Evolutionary conservation across 2,329 filamentous ascomycete genomes (phyloP).

Genomic region (Trichoderma harzianum): DNA sequence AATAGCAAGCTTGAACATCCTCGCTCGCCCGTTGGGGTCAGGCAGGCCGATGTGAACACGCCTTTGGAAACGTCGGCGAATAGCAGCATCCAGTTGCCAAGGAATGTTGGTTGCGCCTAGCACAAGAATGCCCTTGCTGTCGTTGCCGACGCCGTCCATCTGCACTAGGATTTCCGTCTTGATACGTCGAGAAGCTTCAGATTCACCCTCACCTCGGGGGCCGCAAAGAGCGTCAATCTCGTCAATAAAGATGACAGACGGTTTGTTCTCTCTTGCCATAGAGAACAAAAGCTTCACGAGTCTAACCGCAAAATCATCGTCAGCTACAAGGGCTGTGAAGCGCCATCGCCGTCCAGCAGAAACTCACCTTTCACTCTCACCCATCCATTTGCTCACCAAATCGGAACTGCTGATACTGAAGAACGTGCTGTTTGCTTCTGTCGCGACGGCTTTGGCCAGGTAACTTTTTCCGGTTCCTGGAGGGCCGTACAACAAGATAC

Average conservation of each 20-base stretch:
- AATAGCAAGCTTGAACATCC: constrained; percentile 94
- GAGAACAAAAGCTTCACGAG: constrained; percentile 95
- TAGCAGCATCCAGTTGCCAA: constrained; percentile 96
- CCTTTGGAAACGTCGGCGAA: constrained; percentile 91
- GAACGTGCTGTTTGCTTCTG: constrained; percentile 97
- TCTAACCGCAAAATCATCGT: constrained; percentile 42
- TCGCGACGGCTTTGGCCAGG: constrained; percentile 93
- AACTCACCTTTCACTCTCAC: constrained; percentile 86
- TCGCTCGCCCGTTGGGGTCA: constrained; percentile 80
- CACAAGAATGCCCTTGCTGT: constrained; percentile 89
- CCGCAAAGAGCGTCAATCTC: constrained; percentile 97
- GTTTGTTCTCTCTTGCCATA: constrained; percentile 97
- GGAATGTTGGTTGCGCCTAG: constrained; percentile 97
- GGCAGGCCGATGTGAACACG: constrained; percentile 94
- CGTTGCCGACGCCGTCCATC: constrained; percentile 98
- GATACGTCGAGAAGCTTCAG: constrained; percentile 93
- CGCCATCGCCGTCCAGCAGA: background rate
- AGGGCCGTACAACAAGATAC: constrained; percentile 91
- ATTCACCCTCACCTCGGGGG: constrained; percentile 89
- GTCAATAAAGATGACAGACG: constrained; percentile 98
- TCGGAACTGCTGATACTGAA: constrained; percentile 98
- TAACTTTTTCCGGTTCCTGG: constrained; percentile 98
- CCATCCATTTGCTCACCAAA: constrained; percentile 99
- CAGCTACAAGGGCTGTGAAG: constrained; percentile 19
- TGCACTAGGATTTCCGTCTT: constrained; percentile 98